A percentile compares a stretch with the other conserved stretches of the same genome.
phyloP scores from a whole-genome alignment of 2,329 filamentous ascomycete species.

The Fusarium tuaranense region DNA sequence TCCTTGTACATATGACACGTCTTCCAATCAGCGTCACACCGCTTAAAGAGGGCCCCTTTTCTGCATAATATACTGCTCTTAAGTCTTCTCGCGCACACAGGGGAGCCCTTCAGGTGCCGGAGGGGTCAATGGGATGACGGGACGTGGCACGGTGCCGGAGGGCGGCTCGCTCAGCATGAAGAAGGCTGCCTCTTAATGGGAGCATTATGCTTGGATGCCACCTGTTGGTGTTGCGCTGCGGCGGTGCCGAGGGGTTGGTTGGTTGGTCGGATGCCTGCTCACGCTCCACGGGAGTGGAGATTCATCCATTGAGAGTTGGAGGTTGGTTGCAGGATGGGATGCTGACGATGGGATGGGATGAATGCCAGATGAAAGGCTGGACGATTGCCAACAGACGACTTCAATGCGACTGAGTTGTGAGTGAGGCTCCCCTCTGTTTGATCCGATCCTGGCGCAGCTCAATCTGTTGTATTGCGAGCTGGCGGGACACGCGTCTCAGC shows the following conservation, averaged over 20 bases:
- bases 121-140: slow-evolving; percentile 23
- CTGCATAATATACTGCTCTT: not conserved
- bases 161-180: not conserved
- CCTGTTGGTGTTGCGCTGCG: not conserved
- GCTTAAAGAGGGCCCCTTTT: not conserved
- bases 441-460: not conserved
- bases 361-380: slow-evolving; percentile 5
- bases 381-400: not conserved
- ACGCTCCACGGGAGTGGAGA: slow-evolving; percentile 14
- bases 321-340: not conserved
- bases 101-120: not conserved
- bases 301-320: not conserved
- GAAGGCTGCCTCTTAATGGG: not conserved
- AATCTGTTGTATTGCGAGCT: not conserved
- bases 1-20: not conserved
- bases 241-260: slow-evolving; percentile 5
- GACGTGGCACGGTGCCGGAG: slow-evolving; percentile 7
- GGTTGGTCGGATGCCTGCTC: slow-evolving; percentile 18
- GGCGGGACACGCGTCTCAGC: not conserved
- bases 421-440: not conserved
- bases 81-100: not conserved
- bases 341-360: slow-evolving; percentile 3
- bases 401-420: not conserved
- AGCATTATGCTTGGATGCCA: slow-evolving; percentile 1
- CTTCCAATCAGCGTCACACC: slow-evolving; percentile 3